Conservation (phyloP, 2,329 filamentous ascomycete species). For the Mycosphaerella arachidis region DNA sequence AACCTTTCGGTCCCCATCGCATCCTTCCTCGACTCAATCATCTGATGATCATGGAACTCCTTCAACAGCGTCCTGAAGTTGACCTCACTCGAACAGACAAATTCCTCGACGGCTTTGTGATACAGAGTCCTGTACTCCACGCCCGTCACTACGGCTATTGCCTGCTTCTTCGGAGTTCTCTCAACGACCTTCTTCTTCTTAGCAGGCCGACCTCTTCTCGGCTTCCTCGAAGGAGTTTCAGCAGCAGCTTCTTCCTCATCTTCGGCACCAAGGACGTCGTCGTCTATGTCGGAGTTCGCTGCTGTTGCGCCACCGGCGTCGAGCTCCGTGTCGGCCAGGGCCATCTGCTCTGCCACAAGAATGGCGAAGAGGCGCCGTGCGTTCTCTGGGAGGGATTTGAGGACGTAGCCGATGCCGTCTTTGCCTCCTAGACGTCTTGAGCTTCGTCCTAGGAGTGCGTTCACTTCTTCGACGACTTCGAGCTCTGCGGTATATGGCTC, state of each 20-base stretch:
- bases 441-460: conserved; percentile 77
- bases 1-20: conserved; percentile 78
- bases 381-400: conserved; percentile 87
- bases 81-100: conserved; percentile 95
- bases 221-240: conserved; percentile 27
- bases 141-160: conserved; percentile 39
- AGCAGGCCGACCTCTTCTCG: conserved; percentile 8
- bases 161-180: conserved; percentile 12
- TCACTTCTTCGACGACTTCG: conserved; percentile 84
- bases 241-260: conserved; percentile 32
- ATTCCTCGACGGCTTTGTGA: conserved; percentile 92
- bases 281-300: conserved; percentile 28
- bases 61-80: conserved; percentile 90
- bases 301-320: conserved; percentile 44
- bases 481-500: conserved; percentile 67
- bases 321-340: conserved; percentile 48
- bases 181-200: conserved; percentile 1
- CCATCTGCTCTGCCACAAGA: conserved; percentile 77
- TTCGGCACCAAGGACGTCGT: conserved; percentile 25
- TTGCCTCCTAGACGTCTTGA: conserved; percentile 77
- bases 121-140: conserved; percentile 90
- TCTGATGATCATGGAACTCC: conserved; percentile 97
- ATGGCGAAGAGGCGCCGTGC: conserved; percentile 82
- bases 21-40: conserved; percentile 87
- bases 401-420: conserved; percentile 85